Evolutionary conservation across 192 early-diverging fungal species (phyloP), one percentile per base, ranked within the genome.

Genomic region (Backusella circina): DNA sequence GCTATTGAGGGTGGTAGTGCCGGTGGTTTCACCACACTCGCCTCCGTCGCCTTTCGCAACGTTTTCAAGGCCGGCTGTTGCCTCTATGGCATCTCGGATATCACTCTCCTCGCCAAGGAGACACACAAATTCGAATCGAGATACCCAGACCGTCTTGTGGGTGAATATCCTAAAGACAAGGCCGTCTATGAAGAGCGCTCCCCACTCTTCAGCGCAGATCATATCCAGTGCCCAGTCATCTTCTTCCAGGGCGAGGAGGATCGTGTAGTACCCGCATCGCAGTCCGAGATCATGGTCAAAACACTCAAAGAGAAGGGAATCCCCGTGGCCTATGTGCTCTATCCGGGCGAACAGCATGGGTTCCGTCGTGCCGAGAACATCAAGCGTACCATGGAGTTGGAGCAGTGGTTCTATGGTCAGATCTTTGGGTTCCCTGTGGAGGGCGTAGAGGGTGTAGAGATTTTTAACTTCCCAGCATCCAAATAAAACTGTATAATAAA

Each of bases 101-200:
- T 95, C 35, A 88, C 86, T 33, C 75, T 85, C 0, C 74, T 95
- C 77, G 85, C 85, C 21, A 84, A 89, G 78, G 86, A 92, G 66
- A 94, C 93, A n/a, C 94, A 94, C 84, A 95, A 93, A 77, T 94
- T 95, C 75, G 94, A 95, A 78, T 80, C 85, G 26, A 81, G 80
- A 73, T 93, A 91, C 38, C 83, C 86, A 1, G 89, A 78, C 38
- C 78, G 84, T 16, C 73, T 94, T 65, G 89, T 93, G 18, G 91
- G 92, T 0, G 82, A 87, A 10, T 90, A 90, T 72, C 85, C 89
- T 0, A 85, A 79, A 21, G 87, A 86, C 0, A 76, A 76, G 9
- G 79, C 80, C 0, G 73, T 93, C 2, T 95, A 94, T 70, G 68
- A 51, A 26, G 79, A 88, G 12, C 86, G 94, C 23, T 92, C 90